Conservation (phyloP, 1,284 basidiomycete genomes). For the Sphagnurus paluster region DNA sequence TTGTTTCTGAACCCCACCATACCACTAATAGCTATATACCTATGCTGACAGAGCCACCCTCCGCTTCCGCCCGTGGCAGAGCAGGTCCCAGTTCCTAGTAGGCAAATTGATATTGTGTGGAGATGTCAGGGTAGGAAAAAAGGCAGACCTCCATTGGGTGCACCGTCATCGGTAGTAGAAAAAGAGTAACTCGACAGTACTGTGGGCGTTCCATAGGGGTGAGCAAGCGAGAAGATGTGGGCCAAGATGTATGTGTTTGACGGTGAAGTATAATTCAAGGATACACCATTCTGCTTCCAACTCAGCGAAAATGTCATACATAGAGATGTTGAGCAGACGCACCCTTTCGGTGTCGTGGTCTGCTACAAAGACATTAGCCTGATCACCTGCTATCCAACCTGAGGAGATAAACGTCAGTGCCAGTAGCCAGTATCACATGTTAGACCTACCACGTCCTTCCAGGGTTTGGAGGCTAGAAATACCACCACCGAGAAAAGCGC, state of each 20-base stretch:
- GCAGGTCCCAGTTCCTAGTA: conserved; percentile 50
- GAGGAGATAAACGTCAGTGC: not conserved
- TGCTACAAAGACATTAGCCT: conserved; percentile 66
- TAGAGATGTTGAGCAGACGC: conserved; percentile 20
- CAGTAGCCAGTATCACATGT: not conserved
- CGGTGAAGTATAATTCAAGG: conserved; percentile 59
- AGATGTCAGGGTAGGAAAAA: not conserved
- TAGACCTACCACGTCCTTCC: conserved; percentile 46
- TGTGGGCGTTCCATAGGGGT: conserved; percentile 66
- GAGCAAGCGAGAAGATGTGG: conserved; percentile 63
- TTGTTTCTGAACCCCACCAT: conserved; percentile 67
- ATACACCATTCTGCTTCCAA: conserved; percentile 43
- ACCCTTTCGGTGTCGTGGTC: conserved; percentile 75
- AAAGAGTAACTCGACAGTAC: conserved; percentile 64
- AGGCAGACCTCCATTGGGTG: conserved; percentile 50
- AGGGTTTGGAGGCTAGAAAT: conserved; percentile 56
- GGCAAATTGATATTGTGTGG: not conserved
- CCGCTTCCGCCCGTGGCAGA: conserved; percentile 48
- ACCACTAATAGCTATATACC: conserved; percentile 55
- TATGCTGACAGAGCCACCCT: conserved; percentile 68
- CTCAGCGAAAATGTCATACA: not conserved
- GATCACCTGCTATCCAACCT: conserved; percentile 58
- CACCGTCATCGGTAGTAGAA: conserved; percentile 50
- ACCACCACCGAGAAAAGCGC: conserved; percentile 50
- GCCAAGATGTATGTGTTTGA: conserved; percentile 63